Base-by-base conservation (phyloP, 805 yeast genomes). In the Lipomyces spencermartinsiae region DNA sequence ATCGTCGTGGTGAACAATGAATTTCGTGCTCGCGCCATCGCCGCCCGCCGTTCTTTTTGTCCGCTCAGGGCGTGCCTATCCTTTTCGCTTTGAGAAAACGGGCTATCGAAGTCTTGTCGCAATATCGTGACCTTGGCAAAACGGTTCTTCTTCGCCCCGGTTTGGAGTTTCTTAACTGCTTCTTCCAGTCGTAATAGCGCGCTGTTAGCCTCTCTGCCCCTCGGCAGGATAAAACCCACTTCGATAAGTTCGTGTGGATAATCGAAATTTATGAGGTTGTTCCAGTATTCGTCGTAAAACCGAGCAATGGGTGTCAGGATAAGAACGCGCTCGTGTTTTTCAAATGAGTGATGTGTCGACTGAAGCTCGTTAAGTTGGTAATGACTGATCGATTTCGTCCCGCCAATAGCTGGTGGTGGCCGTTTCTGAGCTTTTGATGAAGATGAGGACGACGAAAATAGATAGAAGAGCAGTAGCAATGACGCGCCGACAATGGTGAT, bases 11-110 rank as follows among this genome's bases (percentile, higher is more conserved):
- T 92, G 60, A 95, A 83, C 66, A 95, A 82, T 53, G 97, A 93
- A 82, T 95, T 95, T 77, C 99, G 85, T 2, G 98, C 97, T 72
- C 92, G 82, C 1, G 98, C 97, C 98, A 95, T 94, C 75, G 88
- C 87, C 4, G 90, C 79, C 73, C 99, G 87, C 78, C 99, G 86
- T 75, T 91, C 90, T 79, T 93, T 93, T 79, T 95, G 99, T 34
- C 88, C 96, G 33, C 79, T 80, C 70, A 90, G 80, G 2, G 97
- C 97, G 77, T 95, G 99, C 37, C 71, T 25, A 57, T 71, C 97
- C 79, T 91, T 90, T 78, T 95, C 99, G 54, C 74, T 73, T 77
- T 93, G 95, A 56, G 89, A 85, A 49, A 85, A 85, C 71, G 92
- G 84, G 6, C 96, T 87, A 53, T 76, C 78, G 46, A 90, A 89